Evolutionary conservation across 208 protist species (phyloP).

Genomic region (Porcisia deanei): DNA sequence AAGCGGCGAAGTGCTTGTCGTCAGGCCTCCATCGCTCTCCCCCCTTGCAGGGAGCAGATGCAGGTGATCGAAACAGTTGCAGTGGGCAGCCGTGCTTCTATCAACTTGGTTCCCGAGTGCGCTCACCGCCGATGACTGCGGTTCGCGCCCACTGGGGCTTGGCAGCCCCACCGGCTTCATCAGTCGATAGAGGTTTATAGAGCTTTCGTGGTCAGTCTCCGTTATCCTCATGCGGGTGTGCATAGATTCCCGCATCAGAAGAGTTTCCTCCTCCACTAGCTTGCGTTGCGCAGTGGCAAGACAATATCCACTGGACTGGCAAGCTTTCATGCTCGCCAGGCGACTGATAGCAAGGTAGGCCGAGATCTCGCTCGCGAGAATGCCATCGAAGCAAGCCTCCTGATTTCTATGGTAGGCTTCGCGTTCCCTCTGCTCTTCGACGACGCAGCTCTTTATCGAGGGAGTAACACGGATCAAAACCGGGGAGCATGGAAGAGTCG

Average conservation of each 20-base stretch:
- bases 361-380: slow-evolving; percentile 29
- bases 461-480: slow-evolving; percentile 4
- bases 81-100: too few species aligned
- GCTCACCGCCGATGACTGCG: background rate
- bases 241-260: slow-evolving; percentile 17
- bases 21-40: background rate
- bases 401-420: background rate
- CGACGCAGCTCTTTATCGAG: background rate
- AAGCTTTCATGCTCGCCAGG: background rate
- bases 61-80: too few species aligned
- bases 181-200: background rate
- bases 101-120: background rate
- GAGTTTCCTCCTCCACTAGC: slow-evolving; percentile 8
- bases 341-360: slow-evolving; percentile 18
- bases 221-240: slow-evolving; percentile 8
- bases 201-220: slow-evolving; percentile 15
- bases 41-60: background rate
- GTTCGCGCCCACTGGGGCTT: background rate
- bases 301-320: slow-evolving; percentile 15
- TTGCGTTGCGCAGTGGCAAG: slow-evolving; percentile 7
- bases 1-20: background rate
- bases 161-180: background rate
- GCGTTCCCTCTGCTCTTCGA: slow-evolving; percentile 36
- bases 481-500: slow-evolving; percentile 1
- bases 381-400: slow-evolving; percentile 20